Evolutionary conservation across 2,329 filamentous ascomycete species (phyloP), one percentile per base, ranked within the genome.

Genomic region (Penicillium sp.): DNA sequence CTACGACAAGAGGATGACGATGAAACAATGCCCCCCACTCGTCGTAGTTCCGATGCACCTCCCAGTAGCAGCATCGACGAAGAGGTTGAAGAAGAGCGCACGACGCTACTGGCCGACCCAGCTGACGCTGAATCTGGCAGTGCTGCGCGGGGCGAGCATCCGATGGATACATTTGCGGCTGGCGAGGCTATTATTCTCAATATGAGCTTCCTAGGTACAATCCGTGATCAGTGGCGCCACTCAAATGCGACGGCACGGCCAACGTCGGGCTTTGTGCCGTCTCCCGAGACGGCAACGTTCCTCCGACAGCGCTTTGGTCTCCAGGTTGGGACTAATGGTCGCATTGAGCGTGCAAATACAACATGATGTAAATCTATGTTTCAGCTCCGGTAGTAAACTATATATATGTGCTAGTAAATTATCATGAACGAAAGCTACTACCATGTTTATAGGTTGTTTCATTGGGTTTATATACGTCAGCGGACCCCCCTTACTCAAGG

Each of bases 141-240:
- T 23, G 48, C 42, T 12, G 53, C 57, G 9, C 66, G 64, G 35
- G 61, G 68, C 13, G 61, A 56, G 41, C 74, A 77, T 59, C 69
- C 74, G 1, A 59, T 76, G 42, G 75, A 77, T 55, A 52, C 55
- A 15, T 76, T 73, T 51, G 50, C 65, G 6, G 69, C 73, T 3
- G 75, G 75, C 0, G 68, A 73, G 53, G 63, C 68, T 2, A 57
- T 75, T 7, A 67, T 77, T 55, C 62, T 74, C 63, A 67, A 76
- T 21, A 62, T 75, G 57, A 64, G 71, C 25, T 49, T 77, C 9
- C 52, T 71, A 13, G 58, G 63, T 40, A 68, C 70, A 6, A 65
- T 77, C 31, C 65, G 68, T 13, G 69, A 74, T 49, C 75, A 77
- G 55, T 77, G 73, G 75, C 54, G 57, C 29, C 68, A 73, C 51